Evolutionary conservation across 805 yeast genomes (phyloP).

Genomic region (Groenewaldozyma salmanticensis): DNA sequence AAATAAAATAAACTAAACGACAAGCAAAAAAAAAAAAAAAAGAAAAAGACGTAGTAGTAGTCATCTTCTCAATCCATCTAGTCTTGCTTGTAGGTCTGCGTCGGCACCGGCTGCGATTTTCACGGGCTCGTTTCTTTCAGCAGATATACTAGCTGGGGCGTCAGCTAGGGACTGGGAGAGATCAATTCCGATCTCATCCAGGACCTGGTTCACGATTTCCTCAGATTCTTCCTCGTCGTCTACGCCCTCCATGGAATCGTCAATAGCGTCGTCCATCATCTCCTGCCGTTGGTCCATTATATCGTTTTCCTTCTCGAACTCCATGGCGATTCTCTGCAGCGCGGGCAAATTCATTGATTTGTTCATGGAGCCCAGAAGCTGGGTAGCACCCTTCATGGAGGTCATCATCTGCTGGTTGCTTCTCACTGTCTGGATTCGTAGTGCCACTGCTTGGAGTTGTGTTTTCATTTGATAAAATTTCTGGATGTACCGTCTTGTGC

Average conservation of each 20-base stretch:
- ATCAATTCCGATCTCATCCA: slow-evolving; percentile 94
- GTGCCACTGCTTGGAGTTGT: slow-evolving; percentile 87
- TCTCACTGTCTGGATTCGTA: slow-evolving; percentile 85
- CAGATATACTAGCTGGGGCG: slow-evolving; percentile 34
- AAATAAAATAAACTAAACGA: neutral
- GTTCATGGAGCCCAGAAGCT: slow-evolving; percentile 75
- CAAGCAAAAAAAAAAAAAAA: neutral
- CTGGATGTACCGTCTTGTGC: slow-evolving; percentile 73
- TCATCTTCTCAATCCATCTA: slow-evolving; percentile 57
- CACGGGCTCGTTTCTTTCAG: slow-evolving; percentile 16
- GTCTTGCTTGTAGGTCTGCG: slow-evolving; percentile 81
- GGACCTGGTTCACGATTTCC: slow-evolving; percentile 79
- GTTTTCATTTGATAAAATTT: slow-evolving; percentile 92
- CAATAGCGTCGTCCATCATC: slow-evolving; percentile 97
- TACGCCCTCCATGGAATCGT: slow-evolving; percentile 90
- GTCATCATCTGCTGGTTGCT: slow-evolving; percentile 92
- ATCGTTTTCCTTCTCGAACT: slow-evolving; percentile 88
- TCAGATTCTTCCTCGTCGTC: slow-evolving; percentile 66
- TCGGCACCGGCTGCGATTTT: slow-evolving; percentile 47
- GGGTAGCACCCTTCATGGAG: slow-evolving; percentile 84
- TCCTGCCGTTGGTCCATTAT: slow-evolving; percentile 98
- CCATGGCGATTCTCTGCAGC: slow-evolving; percentile 82
- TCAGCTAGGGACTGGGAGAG: slow-evolving; percentile 41
- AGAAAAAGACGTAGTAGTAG: neutral
- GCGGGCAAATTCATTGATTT: slow-evolving; percentile 85